These are phyloP conservation scores for Arxiozyma slooffiae DNA, from an alignment of 1,139 yeast species.

Conservation along the genomic window DNA sequence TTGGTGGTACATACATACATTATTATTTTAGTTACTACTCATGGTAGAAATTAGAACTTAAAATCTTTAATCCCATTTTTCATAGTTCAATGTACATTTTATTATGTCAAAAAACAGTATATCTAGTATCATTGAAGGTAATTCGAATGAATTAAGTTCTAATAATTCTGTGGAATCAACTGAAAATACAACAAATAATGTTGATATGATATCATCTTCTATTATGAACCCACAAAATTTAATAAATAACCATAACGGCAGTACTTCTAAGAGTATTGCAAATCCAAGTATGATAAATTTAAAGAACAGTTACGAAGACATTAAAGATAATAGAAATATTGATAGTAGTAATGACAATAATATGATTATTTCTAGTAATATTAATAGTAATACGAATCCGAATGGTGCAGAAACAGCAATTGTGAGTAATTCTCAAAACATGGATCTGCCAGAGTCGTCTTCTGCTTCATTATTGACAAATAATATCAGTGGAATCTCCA, in stretches of 20 bases:
- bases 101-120: background rate
- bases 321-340: background rate
- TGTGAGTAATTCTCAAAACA: background rate
- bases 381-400: background rate
- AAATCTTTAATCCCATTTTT: background rate
- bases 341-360: background rate
- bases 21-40: background rate
- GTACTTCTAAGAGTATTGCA: too few relatives aligned
- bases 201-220: background rate
- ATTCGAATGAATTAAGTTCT: background rate
- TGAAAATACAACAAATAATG: background rate
- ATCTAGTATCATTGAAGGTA: background rate
- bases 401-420: background rate
- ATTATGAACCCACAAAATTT: background rate
- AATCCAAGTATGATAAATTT: background rate
- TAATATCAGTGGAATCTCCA: background rate
- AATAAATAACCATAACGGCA: background rate
- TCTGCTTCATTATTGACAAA: background rate
- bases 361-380: background rate
- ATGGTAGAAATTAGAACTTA: background rate
- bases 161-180: background rate
- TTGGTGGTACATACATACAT: background rate
- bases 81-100: background rate
- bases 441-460: background rate
- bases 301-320: background rate